Evolutionary conservation across 2,329 filamentous ascomycete genomes (phyloP), one percentile per base, ranked within the genome.

Genomic region (Phaeoacremonium minimum): DNA sequence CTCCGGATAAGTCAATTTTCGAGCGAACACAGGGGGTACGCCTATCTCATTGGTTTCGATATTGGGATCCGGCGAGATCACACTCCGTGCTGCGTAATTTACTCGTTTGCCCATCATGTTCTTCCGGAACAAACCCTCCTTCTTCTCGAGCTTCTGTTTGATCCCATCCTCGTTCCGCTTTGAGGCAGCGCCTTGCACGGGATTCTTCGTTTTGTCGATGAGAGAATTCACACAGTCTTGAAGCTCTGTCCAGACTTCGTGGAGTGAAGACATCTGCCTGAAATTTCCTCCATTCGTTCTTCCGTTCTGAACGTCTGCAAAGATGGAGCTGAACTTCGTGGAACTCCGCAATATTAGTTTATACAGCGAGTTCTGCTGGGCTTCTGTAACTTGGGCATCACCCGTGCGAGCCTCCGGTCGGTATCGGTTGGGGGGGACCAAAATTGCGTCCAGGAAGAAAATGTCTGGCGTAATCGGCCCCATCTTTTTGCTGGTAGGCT

Each of bases 51-150:
- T 97, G 14, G 93, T 97, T 61, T 98, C 93, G 52, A 98, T 95
- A 55, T 97, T 98, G 4, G 93, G 93, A 56, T 98, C 93, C 1
- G 93, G 93, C 8, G 91, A 97, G 50, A 98, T 98, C 58, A 98
- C 93, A 74, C 87, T 95, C 59, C 93, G 85, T 26, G 93, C 93
- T 33, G 93, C 93, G 58, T 93, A 97, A 61, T 98, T 97, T 66
- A 98, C 93, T 70, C 93, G 89, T 72, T 98, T 98, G 43, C 93
- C 93, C 93, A 98, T 98, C 93, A 98, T 97, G 64, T 98, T 96
- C 71, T 95, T 97, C 51, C 93, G 77, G 71, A 98, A 98, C 18
- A 98, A 73, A 46, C 93, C 93, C 56, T 98, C 94, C 65, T 98
- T 98, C 73, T 98, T 98, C 65, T 98, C 93, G 18, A 98, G 74